Conservation (phyloP, 805 yeast genomes). For the Ogataea dorogensis region DNA sequence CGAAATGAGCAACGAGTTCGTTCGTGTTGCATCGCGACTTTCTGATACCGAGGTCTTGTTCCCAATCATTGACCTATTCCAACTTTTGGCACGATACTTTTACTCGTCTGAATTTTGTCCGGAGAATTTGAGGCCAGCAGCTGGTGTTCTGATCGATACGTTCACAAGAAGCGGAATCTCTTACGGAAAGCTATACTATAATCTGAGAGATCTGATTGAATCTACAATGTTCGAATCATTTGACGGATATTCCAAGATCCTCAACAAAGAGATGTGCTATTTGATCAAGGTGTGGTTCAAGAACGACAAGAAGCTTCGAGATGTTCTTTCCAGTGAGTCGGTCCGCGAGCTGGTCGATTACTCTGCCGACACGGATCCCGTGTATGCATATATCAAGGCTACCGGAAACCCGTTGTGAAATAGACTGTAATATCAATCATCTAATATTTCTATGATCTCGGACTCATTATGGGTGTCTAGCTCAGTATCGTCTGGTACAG, state of each 20-base stretch:
- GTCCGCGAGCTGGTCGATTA: constrained; percentile 47
- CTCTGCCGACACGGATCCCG: constrained; percentile 55
- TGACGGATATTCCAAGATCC: constrained; percentile 39
- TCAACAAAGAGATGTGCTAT: constrained; percentile 57
- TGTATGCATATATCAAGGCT: constrained; percentile 43
- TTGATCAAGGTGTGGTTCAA: constrained; percentile 67
- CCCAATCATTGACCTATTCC: constrained; percentile 70
- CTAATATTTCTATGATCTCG: constrained; percentile 15
- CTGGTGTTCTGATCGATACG: constrained; percentile 59
- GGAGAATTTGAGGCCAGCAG: constrained; percentile 17
- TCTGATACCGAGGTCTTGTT: constrained; percentile 73
- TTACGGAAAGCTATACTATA: constrained; percentile 63
- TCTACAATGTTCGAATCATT: constrained; percentile 54
- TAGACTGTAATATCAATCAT: constrained; percentile 12
- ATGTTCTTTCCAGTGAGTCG: constrained; percentile 47
- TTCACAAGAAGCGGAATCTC: constrained; percentile 64
- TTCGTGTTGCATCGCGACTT: constrained; percentile 55
- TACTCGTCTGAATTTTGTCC: constrained; percentile 26
- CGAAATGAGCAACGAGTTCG: constrained; percentile 39
- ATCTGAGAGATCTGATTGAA: constrained; percentile 60
- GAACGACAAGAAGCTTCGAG: constrained; percentile 61
- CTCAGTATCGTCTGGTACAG: constrained; percentile 46
- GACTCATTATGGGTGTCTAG: constrained; percentile 33
- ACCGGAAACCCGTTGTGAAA: constrained; percentile 36
- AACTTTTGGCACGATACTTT: constrained; percentile 59